Conservation (phyloP, 495 filamentous ascomycete genomes). For the Penicillium goetzii region DNA sequence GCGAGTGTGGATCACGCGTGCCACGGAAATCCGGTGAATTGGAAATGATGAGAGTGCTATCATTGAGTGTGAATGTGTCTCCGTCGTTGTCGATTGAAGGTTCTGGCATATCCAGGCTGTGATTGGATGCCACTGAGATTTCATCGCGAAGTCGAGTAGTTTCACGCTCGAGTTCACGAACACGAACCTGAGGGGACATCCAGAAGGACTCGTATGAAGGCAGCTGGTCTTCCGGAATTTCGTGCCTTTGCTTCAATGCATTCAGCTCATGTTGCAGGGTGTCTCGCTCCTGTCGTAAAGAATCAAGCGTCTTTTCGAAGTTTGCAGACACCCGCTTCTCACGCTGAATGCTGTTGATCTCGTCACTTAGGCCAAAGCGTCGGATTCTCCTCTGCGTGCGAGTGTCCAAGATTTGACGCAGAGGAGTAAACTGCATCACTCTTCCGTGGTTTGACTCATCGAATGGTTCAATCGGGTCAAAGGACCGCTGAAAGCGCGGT, state of each 20-base stretch:
- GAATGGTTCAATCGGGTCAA: slow-evolving; percentile 36
- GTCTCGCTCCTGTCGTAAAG: slow-evolving; percentile 41
- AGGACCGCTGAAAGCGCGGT: slow-evolving; percentile 27
- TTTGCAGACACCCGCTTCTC: slow-evolving; percentile 54
- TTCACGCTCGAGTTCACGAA: slow-evolving; percentile 28
- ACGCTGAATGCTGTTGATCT: slow-evolving; percentile 66
- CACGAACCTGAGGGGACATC: slow-evolving; percentile 28
- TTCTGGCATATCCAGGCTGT: slow-evolving; percentile 7
- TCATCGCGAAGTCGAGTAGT: slow-evolving; percentile 27
- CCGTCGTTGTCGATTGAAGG: slow-evolving; percentile 20
- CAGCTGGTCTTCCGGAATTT: slow-evolving; percentile 31
- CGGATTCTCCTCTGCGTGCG: slow-evolving; percentile 73
- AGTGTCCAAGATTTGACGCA: slow-evolving; percentile 69
- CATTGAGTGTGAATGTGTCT: slow-evolving; percentile 40
- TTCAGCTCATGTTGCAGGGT: slow-evolving; percentile 56
- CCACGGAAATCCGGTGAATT: slow-evolving; percentile 42
- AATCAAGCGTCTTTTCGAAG: slow-evolving; percentile 56
- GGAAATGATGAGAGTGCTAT: slow-evolving; percentile 40
- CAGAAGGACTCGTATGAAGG: slow-evolving; percentile 30
- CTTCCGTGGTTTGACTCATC: slow-evolving; percentile 36
- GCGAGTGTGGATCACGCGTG: slow-evolving; percentile 12
- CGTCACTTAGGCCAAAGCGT: slow-evolving; percentile 73
- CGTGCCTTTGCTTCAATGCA: slow-evolving; percentile 41
- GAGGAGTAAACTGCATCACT: slow-evolving; percentile 64
- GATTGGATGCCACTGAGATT: slow-evolving; percentile 19